These are phyloP conservation scores for Diaporthe sp. DNA, from an alignment of 2,329 filamentous ascomycete species.

Conservation along the genomic window DNA sequence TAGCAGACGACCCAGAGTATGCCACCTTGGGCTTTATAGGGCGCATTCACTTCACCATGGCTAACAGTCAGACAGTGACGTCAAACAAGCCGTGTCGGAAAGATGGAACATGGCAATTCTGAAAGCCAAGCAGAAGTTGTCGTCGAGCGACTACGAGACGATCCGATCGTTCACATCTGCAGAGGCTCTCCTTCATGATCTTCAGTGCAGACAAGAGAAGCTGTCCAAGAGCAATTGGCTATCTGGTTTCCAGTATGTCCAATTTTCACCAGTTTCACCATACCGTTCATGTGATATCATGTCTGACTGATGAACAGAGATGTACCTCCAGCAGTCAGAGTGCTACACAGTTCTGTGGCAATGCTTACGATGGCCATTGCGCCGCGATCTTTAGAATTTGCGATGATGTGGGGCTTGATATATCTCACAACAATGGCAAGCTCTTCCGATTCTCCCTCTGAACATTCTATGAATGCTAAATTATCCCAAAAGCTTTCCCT, in stretches of 20 bases:
- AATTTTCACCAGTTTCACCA: fast-evolving
- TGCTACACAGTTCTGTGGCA: neutral
- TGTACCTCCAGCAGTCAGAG: neutral
- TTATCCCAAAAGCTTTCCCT: neutral
- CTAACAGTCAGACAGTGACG: neutral
- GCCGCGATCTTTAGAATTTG: neutral
- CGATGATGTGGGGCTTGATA: neutral
- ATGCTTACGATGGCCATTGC: neutral
- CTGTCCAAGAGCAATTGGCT: neutral
- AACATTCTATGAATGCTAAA: neutral
- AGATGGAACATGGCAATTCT: neutral
- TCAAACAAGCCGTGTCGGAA: neutral
- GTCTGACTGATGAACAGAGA: neutral
- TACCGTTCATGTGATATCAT: neutral
- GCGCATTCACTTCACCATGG: neutral
- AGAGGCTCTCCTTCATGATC: neutral
- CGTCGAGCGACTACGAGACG: neutral
- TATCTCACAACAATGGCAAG: neutral
- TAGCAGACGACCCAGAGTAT: neutral
- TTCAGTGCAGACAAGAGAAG: neutral
- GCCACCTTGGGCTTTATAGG: neutral
- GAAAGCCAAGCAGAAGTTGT: neutral
- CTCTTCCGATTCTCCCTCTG: neutral
- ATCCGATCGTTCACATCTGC: neutral
- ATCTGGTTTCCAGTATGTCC: neutral